Evolutionary conservation across 1,284 basidiomycete species (phyloP).

Genomic region (Ganoderma resinaceum): DNA sequence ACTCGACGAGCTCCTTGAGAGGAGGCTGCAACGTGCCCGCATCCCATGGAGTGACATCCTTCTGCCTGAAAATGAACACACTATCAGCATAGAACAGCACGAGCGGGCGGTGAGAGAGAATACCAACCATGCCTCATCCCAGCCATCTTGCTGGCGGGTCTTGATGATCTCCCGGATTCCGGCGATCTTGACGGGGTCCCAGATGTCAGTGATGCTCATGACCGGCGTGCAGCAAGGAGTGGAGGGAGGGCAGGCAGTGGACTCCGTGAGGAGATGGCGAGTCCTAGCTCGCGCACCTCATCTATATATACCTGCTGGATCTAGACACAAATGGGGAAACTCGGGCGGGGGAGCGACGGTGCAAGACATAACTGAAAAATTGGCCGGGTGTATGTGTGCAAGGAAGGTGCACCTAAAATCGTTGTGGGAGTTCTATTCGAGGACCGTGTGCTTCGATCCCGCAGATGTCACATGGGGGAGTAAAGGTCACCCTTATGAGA

Average conservation of each 20-base stretch:
- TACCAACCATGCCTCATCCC: slow-evolving; percentile 35
- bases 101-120: background rate
- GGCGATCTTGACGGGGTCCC: slow-evolving; percentile 16
- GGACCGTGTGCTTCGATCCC: background rate
- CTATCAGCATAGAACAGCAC: background rate
- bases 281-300: background rate
- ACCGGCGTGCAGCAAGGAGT: background rate
- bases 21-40: slow-evolving; percentile 59
- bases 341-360: background rate
- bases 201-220: slow-evolving; percentile 15
- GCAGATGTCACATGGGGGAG: background rate
- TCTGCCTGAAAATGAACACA: slow-evolving; percentile 49
- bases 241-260: background rate
- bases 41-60: slow-evolving; percentile 73
- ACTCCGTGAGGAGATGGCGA: background rate
- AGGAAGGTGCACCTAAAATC: background rate
- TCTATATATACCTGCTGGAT: background rate
- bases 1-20: slow-evolving; percentile 59
- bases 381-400: background rate
- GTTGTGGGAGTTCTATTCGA: background rate
- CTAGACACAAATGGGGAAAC: background rate
- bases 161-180: slow-evolving; percentile 21
- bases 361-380: background rate
- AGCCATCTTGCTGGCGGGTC: slow-evolving; percentile 21
- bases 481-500: background rate